Conservation (phyloP, 2,329 filamentous ascomycete genomes). For the Talaromyces sp. region DNA sequence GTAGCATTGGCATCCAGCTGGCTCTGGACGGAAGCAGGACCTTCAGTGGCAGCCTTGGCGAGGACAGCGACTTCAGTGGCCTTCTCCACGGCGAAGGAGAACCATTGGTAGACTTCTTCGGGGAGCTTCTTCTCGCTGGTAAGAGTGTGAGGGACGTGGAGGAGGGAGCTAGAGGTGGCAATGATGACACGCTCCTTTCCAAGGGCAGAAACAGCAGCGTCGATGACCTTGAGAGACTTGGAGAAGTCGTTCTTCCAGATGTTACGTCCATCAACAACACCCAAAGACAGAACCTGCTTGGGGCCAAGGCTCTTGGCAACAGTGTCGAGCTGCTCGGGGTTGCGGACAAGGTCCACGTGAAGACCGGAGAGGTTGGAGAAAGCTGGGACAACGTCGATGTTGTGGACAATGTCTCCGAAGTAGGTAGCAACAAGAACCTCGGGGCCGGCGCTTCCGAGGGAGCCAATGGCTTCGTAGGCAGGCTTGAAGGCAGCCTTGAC, state of each 20-base stretch:
- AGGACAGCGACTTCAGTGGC: constrained; percentile 82
- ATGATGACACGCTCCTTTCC: constrained; percentile 97
- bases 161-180: constrained; percentile 92
- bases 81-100: constrained; percentile 97
- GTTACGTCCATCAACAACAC: constrained; percentile 98
- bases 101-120: constrained; percentile 91
- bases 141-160: constrained; percentile 97
- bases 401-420: constrained; percentile 99
- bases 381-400: constrained; percentile 81
- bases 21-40: constrained; percentile 76
- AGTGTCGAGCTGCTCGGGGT: constrained; percentile 92
- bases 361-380: constrained; percentile 70
- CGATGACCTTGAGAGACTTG: constrained; percentile 82
- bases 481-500: constrained; percentile 97
- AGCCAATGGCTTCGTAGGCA: constrained; percentile 77
- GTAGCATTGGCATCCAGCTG: constrained; percentile 96
- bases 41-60: constrained; percentile 93
- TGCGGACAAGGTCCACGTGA: constrained; percentile 93
- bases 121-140: constrained; percentile 98
- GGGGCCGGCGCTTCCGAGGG: constrained; percentile 71
- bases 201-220: constrained; percentile 88
- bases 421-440: constrained; percentile 91
- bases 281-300: constrained; percentile 85
- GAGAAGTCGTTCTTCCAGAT: constrained; percentile 99
- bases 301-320: constrained; percentile 77